These are phyloP conservation scores for Auricularia sp. DNA, from an alignment of 768 basidiomycete genomes.

Conservation along the genomic window DNA sequence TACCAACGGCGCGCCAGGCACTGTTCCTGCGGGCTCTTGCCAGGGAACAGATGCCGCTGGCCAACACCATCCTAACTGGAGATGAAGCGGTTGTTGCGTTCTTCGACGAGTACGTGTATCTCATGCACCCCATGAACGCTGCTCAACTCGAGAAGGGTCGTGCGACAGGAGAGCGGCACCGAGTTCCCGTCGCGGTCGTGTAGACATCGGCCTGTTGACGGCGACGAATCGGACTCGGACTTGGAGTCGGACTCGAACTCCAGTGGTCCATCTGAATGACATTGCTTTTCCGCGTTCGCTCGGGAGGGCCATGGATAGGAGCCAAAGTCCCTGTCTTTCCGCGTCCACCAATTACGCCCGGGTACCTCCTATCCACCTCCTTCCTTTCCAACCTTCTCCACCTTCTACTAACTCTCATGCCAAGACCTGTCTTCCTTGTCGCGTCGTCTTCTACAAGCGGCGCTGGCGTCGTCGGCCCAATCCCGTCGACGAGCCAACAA, in stretches of 20 bases:
- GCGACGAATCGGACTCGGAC: background rate
- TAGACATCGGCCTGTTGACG: background rate
- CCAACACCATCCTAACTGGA: slow-evolving; percentile 16
- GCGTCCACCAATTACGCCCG: background rate
- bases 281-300: no score
- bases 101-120: slow-evolving; percentile 57
- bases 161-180: background rate
- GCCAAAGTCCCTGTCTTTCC: background rate
- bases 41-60: slow-evolving; percentile 13
- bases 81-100: slow-evolving; percentile 49
- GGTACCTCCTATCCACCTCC: background rate
- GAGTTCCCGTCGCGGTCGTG: background rate
- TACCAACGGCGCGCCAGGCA: slow-evolving; percentile 24
- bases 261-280: no score
- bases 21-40: slow-evolving; percentile 29
- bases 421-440: background rate
- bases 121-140: background rate
- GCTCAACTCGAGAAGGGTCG: background rate
- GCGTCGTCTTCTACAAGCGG: background rate
- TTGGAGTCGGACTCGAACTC: no score
- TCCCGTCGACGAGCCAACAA: background rate
- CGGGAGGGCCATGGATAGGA: background rate
- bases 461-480: background rate
- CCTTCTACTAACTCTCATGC: background rate
- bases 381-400: background rate